Percentiles rank a stretch among this genome's conserved stretches.
phyloP scores from a whole-genome alignment of 2,329 filamentous ascomycete genomes.

The Fusarium metavorans region DNA sequence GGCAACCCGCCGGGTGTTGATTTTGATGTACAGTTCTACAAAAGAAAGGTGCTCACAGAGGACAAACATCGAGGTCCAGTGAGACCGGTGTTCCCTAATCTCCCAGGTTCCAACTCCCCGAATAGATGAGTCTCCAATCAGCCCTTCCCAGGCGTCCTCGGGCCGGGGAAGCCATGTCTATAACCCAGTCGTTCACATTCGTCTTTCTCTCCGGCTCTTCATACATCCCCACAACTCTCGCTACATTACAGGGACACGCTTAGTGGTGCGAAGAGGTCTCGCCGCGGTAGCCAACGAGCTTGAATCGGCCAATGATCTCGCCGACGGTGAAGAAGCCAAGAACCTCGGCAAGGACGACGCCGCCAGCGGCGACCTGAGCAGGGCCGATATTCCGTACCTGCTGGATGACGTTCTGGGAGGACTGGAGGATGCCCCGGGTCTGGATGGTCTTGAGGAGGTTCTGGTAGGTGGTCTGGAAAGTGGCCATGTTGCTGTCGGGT shows the following conservation, averaged over 20 bases:
- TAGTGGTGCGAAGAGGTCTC: conserved; percentile 73
- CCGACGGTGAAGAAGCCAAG: conserved; percentile 98
- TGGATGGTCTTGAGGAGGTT: conserved; percentile 76
- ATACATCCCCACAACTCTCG: conserved; percentile 22
- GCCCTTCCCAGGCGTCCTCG: conserved; percentile 34
- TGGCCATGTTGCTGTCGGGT: conserved; percentile 73
- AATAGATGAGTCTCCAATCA: conserved; percentile 40
- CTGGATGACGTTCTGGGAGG: conserved; percentile 67
- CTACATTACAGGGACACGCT: conserved; percentile 40
- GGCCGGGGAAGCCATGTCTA: conserved; percentile 39
- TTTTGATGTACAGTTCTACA: conserved; percentile 51
- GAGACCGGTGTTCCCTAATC: conserved; percentile 38
- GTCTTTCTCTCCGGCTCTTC: conserved; percentile 28
- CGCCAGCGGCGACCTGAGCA: conserved; percentile 77
- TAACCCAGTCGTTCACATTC: conserved; percentile 37
- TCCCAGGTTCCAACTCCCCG: conserved; percentile 37
- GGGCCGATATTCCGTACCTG: conserved; percentile 76
- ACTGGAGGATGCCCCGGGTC: conserved; percentile 70
- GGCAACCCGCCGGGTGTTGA: conserved; percentile 33
- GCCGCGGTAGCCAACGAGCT: conserved; percentile 92
- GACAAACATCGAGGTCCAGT: conserved; percentile 40
- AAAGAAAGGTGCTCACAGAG: conserved; percentile 47
- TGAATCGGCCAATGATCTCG: conserved; percentile 95
- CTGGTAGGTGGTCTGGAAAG: conserved; percentile 90
- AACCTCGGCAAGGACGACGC: conserved; percentile 85